Base-by-base conservation (phyloP, 2,329 filamentous ascomycete species). In the Ophiostoma ips region DNA sequence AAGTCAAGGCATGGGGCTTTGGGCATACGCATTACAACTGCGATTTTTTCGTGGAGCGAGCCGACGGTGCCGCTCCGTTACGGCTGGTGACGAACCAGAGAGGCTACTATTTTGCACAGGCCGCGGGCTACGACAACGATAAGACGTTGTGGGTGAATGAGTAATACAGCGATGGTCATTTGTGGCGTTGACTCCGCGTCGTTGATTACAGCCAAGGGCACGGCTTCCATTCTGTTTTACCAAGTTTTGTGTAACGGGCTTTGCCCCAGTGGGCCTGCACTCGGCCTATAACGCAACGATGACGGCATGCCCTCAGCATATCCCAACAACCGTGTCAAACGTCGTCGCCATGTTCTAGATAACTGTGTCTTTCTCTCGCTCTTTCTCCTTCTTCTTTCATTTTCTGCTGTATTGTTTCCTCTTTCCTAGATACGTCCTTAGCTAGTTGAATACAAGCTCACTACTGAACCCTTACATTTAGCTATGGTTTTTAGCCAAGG, bases 11-110 rank as follows among this genome's bases (percentile, higher is more conserved):
- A 0, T 75, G 69, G 71, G 70, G 63, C 0, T 73, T 72, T 59
- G 70, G 71, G 0, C 70, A 74, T 52, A 73, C 70, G 11, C 69
- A 73, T 54, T 71, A 62, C 55, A 71, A 69, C 51, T 71, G 68
- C 55, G 63, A 67, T 36, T 68, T 66, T 51, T 24, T 50, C 5
- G 61, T 50, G 7, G 56, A 57, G 11, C 19, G 55, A 28, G 40
- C 13, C 2, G 41, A 34, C 0, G 57, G 49, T 10, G 50, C 37
- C 0, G 45, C n/a, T 3, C 57, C 57, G 4, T 60, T 66, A 50
- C 60, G 67, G n/a, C 30, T 58, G 19, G 38, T 52, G 19, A 54
- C 57, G 5, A 61, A 61, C 41, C 59, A 61, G 49, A 46, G 56
- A 7, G 58, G 59, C 3, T 58, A 58, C 46, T 56, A 55, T 10